A percentile compares a stretch with the other conserved stretches of the same genome.
These are phyloP conservation scores for Fusarium brevicatenulatum DNA, from an alignment of 2,329 filamentous ascomycete genomes.

Conservation along the genomic window DNA sequence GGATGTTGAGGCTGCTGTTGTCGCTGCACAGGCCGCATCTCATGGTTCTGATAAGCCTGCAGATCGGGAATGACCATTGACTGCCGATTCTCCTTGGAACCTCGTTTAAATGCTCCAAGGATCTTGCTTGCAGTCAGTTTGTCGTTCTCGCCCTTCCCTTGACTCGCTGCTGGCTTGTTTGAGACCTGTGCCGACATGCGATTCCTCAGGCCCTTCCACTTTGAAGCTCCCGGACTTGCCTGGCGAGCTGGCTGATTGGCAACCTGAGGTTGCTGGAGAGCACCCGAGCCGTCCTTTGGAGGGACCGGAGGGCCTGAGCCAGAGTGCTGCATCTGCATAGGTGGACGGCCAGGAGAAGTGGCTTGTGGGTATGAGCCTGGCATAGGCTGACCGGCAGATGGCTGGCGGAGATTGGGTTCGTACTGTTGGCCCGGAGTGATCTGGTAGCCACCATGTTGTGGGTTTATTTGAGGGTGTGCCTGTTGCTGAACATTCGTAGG, in stretches of 20 bases:
- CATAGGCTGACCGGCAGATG: conserved; percentile 10
- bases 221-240: conserved; percentile 40
- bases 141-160: conserved; percentile 34
- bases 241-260: conserved; percentile 26
- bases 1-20: conserved; percentile 11
- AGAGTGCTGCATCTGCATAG: conserved; percentile 32
- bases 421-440: conserved; percentile 27
- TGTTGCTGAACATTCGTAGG: neutral
- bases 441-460: conserved; percentile 21
- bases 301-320: conserved; percentile 17
- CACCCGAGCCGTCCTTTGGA: conserved; percentile 15
- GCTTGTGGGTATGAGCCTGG: conserved; percentile 24
- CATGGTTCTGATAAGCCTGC: conserved; percentile 37
- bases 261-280: conserved; percentile 11
- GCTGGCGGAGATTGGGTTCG: conserved; percentile 7
- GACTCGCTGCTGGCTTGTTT: conserved; percentile 28
- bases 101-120: conserved; percentile 48
- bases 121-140: conserved; percentile 45
- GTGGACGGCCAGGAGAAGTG: conserved; percentile 18
- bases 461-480: neutral
- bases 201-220: conserved; percentile 49
- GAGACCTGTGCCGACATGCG: conserved; percentile 47
- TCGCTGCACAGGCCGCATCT: conserved; percentile 25
- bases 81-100: conserved; percentile 43
- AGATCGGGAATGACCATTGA: conserved; percentile 23